Percentiles rank a stretch among this genome's conserved stretches.
Conservation (phyloP, 2,329 filamentous ascomycete species). For the Penicillium sp. region DNA sequence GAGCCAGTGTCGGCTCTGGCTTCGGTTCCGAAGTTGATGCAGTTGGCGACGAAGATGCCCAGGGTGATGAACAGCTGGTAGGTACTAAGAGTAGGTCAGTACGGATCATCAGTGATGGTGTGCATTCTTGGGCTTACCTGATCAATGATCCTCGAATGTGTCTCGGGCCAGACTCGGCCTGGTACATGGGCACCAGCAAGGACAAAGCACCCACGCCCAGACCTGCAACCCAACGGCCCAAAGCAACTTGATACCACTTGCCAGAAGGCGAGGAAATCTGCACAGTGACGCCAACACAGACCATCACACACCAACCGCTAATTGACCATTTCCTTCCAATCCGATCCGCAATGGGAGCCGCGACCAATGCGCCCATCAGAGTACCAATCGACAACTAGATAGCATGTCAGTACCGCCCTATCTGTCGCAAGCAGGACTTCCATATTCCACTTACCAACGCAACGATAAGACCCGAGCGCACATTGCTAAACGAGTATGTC, state of each 20-base stretch:
- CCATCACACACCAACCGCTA: constrained; percentile 41
- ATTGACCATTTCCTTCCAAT: constrained; percentile 48
- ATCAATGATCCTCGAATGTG: constrained; percentile 50
- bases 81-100: constrained; percentile 30
- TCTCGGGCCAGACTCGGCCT: constrained; percentile 47
- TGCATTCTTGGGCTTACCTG: constrained; percentile 24
- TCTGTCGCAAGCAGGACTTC: neutral
- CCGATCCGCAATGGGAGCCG: constrained; percentile 45
- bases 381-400: constrained; percentile 49
- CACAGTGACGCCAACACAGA: constrained; percentile 44
- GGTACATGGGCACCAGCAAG: constrained; percentile 50
- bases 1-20: constrained; percentile 39
- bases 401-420: neutral
- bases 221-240: constrained; percentile 48
- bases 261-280: constrained; percentile 43
- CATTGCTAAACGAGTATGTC: constrained; percentile 42
- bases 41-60: constrained; percentile 50
- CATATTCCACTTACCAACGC: constrained; percentile 36
- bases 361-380: constrained; percentile 44
- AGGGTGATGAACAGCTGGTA: constrained; percentile 53
- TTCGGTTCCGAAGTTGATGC: constrained; percentile 51
- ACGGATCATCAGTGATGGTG: too few species aligned
- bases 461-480: constrained; percentile 47
- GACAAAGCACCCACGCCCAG: constrained; percentile 47
- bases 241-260: constrained; percentile 45